Evolutionary conservation across 1,284 basidiomycete genomes (phyloP), one percentile per base, ranked within the genome.

Genomic region (Naganishia albida): DNA sequence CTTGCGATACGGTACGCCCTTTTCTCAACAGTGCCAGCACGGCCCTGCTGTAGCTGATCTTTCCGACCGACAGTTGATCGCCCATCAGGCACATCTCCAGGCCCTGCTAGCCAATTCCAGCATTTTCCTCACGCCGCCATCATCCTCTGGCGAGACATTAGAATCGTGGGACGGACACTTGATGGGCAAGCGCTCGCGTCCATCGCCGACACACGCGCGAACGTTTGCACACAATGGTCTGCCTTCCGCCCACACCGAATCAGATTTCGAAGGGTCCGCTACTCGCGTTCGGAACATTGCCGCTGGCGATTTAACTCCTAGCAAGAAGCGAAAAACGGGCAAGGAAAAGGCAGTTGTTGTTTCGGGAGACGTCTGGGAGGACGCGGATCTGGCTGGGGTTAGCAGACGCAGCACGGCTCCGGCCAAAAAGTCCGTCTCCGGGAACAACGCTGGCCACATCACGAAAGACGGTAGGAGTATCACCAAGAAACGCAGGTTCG

Each of bases 1-100:
- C 94, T 12, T 92, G 93, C 62, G 95, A 99, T 80, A 90, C 83
- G 16, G 84, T 85, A 69, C 71, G 82, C 76, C 2, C 10, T 3
- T 6, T 16, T 48, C 15, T 30, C 1, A 4, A 18, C 42, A 20
- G 39, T 30, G 15, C 43, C 3, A 23, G n/a, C 12, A n/a, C 39
- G n/a, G 16, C 13, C 43, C 13, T 51, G 20, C 51, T 38, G 50
- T 39, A 3, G 13, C 52, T 40, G 20, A 49, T n/a, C 23, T 16
- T 1, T 13, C 13, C 44, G 7, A 23, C 30, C 48, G 28, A 10
- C 68, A 86, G 79, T 84, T 95, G 75, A 85, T 86, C 69, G 80
- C 82, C 4, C 90, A 93, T 77, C 83, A 85, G 64, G 76, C 79
- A 62, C 88, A 93, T 74, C 86, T 93, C 8, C 72, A 73, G 44